Evolutionary conservation across 495 filamentous ascomycete genomes (phyloP).

Genomic region (Penicillium bialowiezense): DNA sequence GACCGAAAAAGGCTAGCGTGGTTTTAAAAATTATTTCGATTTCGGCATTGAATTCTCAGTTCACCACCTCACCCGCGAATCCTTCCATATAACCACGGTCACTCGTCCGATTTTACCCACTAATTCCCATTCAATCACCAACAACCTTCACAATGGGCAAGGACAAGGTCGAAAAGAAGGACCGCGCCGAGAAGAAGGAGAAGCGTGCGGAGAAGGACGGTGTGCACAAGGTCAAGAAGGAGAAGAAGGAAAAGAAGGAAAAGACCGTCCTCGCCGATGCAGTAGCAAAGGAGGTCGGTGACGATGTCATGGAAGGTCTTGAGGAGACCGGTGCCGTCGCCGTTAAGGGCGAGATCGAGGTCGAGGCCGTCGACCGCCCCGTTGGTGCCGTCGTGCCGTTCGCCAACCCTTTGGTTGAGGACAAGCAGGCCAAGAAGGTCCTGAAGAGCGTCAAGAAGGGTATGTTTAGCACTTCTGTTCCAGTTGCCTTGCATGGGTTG

Average conservation of each 20-base stretch:
- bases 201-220: conserved; percentile 75
- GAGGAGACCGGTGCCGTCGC: conserved; percentile 44
- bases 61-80: conserved; percentile 24
- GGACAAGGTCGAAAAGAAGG: conserved; percentile 60
- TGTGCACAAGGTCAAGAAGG: conserved; percentile 63
- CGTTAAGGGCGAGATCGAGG: conserved; percentile 37
- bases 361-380: conserved; percentile 51
- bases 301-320: conserved; percentile 50
- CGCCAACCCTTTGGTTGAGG: conserved; percentile 83
- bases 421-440: conserved; percentile 90
- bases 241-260: conserved; percentile 70
- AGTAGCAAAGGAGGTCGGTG: conserved; percentile 60
- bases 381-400: conserved; percentile 86
- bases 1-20: conserved; percentile 35
- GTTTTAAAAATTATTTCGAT: conserved; percentile 47
- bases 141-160: conserved; percentile 47
- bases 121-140: conserved; percentile 10
- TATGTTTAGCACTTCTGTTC: conserved; percentile 34
- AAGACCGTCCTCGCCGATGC: conserved; percentile 59
- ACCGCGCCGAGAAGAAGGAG: conserved; percentile 78
- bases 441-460: conserved; percentile 92
- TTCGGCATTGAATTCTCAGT: conserved; percentile 24
- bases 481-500: neutral
- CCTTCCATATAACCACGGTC: conserved; percentile 17
- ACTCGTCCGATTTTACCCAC: conserved; percentile 15